phyloP scores from a whole-genome alignment of 2,329 filamentous ascomycete genomes.

The Trichoderma koningiopsis region DNA sequence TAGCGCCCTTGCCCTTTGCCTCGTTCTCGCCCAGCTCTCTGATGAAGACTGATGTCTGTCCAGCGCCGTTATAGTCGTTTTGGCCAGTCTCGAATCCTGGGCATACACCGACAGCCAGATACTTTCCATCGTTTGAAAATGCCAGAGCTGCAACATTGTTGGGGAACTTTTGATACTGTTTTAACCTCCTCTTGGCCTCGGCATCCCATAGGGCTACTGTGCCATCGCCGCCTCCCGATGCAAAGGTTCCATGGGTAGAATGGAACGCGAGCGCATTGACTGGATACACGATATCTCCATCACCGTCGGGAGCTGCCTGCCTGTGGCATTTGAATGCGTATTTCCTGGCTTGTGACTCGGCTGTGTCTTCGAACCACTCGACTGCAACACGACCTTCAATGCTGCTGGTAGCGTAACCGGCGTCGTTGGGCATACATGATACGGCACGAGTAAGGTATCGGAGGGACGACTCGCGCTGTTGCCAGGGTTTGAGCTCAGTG shows the following conservation, averaged over 20 bases:
- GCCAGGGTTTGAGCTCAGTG: conserved; percentile 74
- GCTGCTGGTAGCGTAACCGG: conserved; percentile 86
- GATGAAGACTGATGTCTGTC: conserved; percentile 75
- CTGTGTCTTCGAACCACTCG: conserved; percentile 93
- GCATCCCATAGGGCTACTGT: conserved; percentile 94
- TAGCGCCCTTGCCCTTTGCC: conserved; percentile 80
- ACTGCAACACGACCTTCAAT: conserved; percentile 97
- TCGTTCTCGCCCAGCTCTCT: conserved; percentile 85
- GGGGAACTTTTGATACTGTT: conserved; percentile 83
- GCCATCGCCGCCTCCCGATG: conserved; percentile 85
- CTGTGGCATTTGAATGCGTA: conserved; percentile 99
- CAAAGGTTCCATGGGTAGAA: conserved; percentile 80
- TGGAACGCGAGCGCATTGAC: conserved; percentile 91
- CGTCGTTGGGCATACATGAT: conserved; percentile 94
- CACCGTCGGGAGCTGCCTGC: conserved; percentile 65
- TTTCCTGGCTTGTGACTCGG: conserved; percentile 85
- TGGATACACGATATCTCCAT: conserved; percentile 81
- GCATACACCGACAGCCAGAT: conserved; percentile 77
- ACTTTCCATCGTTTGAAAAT: conserved; percentile 77
- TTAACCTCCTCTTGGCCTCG: conserved; percentile 83
- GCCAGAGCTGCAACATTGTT: conserved; percentile 75
- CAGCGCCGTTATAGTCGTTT: conserved; percentile 73
- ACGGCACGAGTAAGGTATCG: conserved; percentile 96
- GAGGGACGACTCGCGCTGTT: conserved; percentile 87
- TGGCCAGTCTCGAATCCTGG: conserved; percentile 87